Evolutionary conservation across 73 alveolate genomes (phyloP).

Genomic region (Symbiodinium natans): DNA sequence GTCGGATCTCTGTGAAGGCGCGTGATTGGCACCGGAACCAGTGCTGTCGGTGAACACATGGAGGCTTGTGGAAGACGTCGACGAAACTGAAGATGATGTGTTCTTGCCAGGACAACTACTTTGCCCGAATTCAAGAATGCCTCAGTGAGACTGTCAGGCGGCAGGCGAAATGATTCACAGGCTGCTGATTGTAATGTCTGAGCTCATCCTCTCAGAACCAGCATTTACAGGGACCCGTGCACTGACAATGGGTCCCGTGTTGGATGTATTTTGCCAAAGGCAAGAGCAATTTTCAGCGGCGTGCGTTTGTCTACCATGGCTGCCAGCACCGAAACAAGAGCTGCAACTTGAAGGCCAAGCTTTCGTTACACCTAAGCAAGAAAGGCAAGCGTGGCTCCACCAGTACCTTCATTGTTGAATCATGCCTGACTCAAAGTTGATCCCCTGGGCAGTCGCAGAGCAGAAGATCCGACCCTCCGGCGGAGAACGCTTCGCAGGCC

Average conservation of each 20-base stretch:
- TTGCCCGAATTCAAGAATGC: conserved; percentile 78
- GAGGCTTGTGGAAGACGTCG: neutral
- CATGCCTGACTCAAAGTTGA: neutral
- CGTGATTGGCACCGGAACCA: conserved; percentile 62
- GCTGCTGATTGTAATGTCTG: neutral
- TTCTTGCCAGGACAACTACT: conserved; percentile 70
- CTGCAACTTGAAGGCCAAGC: too few relatives aligned
- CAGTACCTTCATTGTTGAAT: neutral
- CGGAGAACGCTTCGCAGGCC: neutral
- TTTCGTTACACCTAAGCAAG: too few relatives aligned
- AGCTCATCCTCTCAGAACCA: too few relatives aligned
- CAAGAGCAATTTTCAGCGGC: neutral
- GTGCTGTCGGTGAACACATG: conserved; percentile 71
- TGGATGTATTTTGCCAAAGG: neutral
- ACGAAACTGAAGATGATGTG: too few relatives aligned
- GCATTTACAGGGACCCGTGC: too few relatives aligned
- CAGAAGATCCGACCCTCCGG: neutral
- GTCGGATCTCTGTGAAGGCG: conserved; percentile 35
- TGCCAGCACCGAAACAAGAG: neutral
- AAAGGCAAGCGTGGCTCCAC: too few relatives aligned
- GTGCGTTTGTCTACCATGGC: neutral
- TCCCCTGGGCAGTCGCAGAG: neutral
- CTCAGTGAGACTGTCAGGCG: conserved; percentile 63
- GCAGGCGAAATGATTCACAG: neutral
- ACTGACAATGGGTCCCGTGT: too few relatives aligned